Evolutionary conservation across 805 yeast species (phyloP), one percentile per base, ranked within the genome.

Genomic region (Wickerhamomyces canadensis): DNA sequence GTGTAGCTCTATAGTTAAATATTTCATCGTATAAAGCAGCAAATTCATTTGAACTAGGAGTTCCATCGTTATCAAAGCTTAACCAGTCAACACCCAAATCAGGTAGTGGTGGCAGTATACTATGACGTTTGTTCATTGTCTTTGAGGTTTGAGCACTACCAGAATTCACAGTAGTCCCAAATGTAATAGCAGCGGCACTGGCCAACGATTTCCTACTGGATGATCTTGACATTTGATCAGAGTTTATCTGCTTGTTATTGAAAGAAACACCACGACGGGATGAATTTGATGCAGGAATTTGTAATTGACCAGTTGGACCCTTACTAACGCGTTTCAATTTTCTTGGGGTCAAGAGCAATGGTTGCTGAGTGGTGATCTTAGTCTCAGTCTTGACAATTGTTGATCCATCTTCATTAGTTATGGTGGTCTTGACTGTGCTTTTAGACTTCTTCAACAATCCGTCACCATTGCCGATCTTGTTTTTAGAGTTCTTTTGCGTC

Each of bases 381-480:
- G 23, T 21, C 26, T 42, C 52, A 33, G 38, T 45, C 29, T 36
- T 45, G 17, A 47, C 37, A 16, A 42, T 37, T 12, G 45, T 54
- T 30, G 62, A 44, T 4, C 58, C 62, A 37, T 50, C 51, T 4
- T 44, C 50, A 42, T 61, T 62, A 18, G 53, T 54, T 15, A 61
- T 59, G 31, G 66, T 70, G 26, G 69, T 72, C 51, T 62, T 64
- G 33, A 59, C 63, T 37, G 61, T 64, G 48, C 64, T 61, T 34
- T 61, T 57, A 2, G 71, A 64, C 42, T 67, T 59, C 31, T 70
- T 69, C 39, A 70, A 44, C 12, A 61, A 38, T 29, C 56, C 58
- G 40, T 54, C 57, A 25, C 49, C 61, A 52, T 42, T 51, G 44
- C 36, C 46, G 10, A 32, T 36, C 43, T 35, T 61, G 61, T 39